Base-by-base conservation (phyloP, 176 grass and related monocot genomes). In the Zea mays region DNA sequence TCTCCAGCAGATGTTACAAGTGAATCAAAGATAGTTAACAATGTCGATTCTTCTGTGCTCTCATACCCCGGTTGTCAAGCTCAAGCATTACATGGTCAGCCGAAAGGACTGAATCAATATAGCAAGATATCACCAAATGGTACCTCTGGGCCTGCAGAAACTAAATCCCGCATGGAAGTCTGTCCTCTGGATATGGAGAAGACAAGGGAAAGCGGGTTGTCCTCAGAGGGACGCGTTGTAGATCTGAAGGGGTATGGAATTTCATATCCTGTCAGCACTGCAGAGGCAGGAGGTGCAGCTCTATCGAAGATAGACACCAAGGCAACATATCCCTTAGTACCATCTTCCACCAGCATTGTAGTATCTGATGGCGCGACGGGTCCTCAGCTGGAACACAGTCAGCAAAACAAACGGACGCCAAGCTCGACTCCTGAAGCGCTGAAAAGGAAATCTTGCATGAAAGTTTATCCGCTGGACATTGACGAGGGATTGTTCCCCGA, bases 381-480 rank as follows among this genome's bases (percentile, higher is more conserved):
- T 40, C 42, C 66, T 45, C 48, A 45, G 14, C 58, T 72, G 15
- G 84, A 90, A 60, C 9, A 19, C 10, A 44, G 27, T 45, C 13
- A 76, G 45, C 35, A 74, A 21, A 80, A 6, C 59, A 76, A 21
- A 77, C 36, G 36, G 63, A 8, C 75, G 5, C 65, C 70, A 7
- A 49, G 38, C 60, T 21, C 84, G 76, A 76, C 68, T 52, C 63
- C 76, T 72, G 88, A 84, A 57, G 42, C 66, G 71, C 49, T 75
- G 13, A 86, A 72, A 62, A 79, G 8, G 59, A 86, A 65, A 71
- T 76, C 88, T 63, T 62, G 21, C 16, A 34, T 39, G 4, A 87
- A 90, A 73, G 84, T 84, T 65, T 77, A 81, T 10, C 79, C 76
- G 5, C 10, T 80, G 60, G 81, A 84, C 52, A 48, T n/a, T 3